phyloP scores from a whole-genome alignment of 2,329 filamentous ascomycete species.

The Polytolypa hystricis region DNA sequence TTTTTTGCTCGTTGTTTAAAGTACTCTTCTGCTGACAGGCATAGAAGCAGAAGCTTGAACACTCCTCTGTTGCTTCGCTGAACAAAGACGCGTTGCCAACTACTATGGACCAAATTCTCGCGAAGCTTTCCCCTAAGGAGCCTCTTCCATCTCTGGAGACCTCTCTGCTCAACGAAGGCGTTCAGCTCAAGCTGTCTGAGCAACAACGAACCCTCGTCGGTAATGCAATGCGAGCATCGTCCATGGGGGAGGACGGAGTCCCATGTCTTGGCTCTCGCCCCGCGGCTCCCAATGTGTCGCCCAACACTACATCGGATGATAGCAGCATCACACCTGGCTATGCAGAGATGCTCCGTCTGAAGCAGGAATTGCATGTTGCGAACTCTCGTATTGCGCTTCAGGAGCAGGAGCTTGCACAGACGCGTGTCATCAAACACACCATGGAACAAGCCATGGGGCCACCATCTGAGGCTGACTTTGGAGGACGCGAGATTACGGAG shows the following conservation, averaged over 20 bases:
- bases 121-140: constrained; percentile 30
- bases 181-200: constrained; percentile 55
- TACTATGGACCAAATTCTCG: constrained; percentile 54
- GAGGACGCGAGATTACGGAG: constrained; percentile 38
- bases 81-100: constrained; percentile 17
- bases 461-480: constrained; percentile 42
- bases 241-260: constrained; percentile 15
- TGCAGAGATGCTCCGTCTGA: constrained; percentile 46
- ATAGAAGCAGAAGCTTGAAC: constrained; percentile 39
- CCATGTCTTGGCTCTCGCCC: constrained; percentile 5
- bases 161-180: background rate
- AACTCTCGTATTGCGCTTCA: constrained; percentile 49
- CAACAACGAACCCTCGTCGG: constrained; percentile 43
- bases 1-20: background rate
- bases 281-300: constrained; percentile 9
- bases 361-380: constrained; percentile 46
- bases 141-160: constrained; percentile 11
- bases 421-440: constrained; percentile 49
- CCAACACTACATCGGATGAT: constrained; percentile 5
- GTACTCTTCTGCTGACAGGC: constrained; percentile 22
- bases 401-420: constrained; percentile 50
- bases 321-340: constrained; percentile 22
- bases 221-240: constrained; percentile 9
- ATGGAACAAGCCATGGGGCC: constrained; percentile 48
- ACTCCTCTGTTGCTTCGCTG: constrained; percentile 18